Conservation (phyloP, 495 filamentous ascomycete genomes). For the Terfezia claveryi region DNA sequence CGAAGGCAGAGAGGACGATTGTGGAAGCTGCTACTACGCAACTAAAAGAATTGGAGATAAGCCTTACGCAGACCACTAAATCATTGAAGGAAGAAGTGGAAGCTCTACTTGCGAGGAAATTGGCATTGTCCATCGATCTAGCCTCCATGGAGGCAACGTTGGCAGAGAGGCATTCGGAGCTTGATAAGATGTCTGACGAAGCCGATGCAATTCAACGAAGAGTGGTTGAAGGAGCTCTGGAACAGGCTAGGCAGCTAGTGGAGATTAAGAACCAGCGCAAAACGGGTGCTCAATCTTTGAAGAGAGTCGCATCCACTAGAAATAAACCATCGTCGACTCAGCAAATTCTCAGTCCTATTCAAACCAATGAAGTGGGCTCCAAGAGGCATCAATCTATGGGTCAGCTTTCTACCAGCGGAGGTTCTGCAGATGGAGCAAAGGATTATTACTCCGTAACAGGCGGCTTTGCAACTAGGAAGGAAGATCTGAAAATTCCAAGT, state of each 20-base stretch:
- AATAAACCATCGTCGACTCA: neutral
- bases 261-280: neutral
- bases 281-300: neutral
- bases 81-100: slow-evolving; percentile 47
- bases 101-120: slow-evolving; percentile 46
- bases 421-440: neutral
- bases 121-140: slow-evolving; percentile 56
- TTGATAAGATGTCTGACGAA: slow-evolving; percentile 66
- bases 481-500: neutral
- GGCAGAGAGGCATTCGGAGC: slow-evolving; percentile 68
- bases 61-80: slow-evolving; percentile 34
- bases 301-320: neutral
- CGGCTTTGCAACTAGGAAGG: neutral
- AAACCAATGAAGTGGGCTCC: neutral
- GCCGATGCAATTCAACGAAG: slow-evolving; percentile 74
- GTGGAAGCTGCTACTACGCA: slow-evolving; percentile 48
- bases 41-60: slow-evolving; percentile 43
- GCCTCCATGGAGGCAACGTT: slow-evolving; percentile 76
- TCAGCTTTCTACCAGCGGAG: neutral
- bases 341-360: neutral
- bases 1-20: slow-evolving; percentile 53
- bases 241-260: slow-evolving; percentile 45
- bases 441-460: neutral
- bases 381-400: neutral
- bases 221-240: slow-evolving; percentile 83